Conservation (phyloP, 805 yeast genomes). For the Candida coleopterorum region DNA sequence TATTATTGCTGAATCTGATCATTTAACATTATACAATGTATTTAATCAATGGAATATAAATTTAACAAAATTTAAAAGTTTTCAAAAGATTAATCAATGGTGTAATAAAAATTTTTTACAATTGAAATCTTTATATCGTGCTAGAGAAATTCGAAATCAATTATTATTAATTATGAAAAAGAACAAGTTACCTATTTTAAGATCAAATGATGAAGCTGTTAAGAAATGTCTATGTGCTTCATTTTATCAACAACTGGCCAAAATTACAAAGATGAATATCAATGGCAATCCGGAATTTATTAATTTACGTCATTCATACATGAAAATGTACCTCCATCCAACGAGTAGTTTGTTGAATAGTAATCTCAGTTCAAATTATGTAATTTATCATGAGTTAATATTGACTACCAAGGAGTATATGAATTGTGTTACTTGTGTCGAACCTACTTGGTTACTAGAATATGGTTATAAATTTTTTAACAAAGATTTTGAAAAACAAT, state of each 20-base stretch:
- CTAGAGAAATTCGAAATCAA: slow-evolving; percentile 69
- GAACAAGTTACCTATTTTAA: slow-evolving; percentile 35
- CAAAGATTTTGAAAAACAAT: neutral
- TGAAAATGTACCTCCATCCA: slow-evolving; percentile 76
- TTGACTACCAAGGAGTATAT: slow-evolving; percentile 78
- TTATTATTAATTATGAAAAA: slow-evolving; percentile 50
- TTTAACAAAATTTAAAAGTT: no score
- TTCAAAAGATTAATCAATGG: slow-evolving; percentile 54
- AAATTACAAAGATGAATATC: slow-evolving; percentile 39
- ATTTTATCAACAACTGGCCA: slow-evolving; percentile 79
- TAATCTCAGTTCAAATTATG: slow-evolving; percentile 64
- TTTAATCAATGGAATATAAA: no score
- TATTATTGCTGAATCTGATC: slow-evolving; percentile 78
- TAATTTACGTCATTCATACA: slow-evolving; percentile 62
- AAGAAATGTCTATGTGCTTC: slow-evolving; percentile 74
- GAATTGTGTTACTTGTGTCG: slow-evolving; percentile 79
- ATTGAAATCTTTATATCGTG: slow-evolving; percentile 60
- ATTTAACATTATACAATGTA: slow-evolving; percentile 73
- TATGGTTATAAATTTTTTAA: slow-evolving; percentile 61
- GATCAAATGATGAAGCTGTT: slow-evolving; percentile 66
- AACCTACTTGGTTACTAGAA: slow-evolving; percentile 79
- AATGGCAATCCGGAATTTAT: slow-evolving; percentile 66
- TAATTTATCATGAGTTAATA: slow-evolving; percentile 78
- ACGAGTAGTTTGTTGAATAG: slow-evolving; percentile 79
- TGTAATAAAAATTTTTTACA: slow-evolving; percentile 68